Base-by-base conservation (phyloP, 2,329 filamentous ascomycete species). In the Beauveria brongniartii region DNA sequence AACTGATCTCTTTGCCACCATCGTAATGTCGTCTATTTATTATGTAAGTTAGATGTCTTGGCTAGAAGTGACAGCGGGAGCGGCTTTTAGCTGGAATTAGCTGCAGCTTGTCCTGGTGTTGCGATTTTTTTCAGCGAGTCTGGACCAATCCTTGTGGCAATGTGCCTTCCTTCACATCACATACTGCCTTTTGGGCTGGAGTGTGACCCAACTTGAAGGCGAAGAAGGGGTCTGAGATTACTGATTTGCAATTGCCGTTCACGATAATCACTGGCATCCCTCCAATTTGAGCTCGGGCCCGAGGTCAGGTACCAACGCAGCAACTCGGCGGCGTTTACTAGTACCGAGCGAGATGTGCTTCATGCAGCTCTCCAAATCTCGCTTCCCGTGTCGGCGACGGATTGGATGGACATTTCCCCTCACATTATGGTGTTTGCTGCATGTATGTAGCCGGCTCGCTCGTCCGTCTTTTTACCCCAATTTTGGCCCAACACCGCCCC, bases 41-140 rank as follows among this genome's bases (percentile, higher is more conserved):
- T 14, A 24, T 30, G 26, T 8, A 28, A 22, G 22, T 22, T 34
- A 12, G 2, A 50, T 20, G 52, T 8, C 37, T 43, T 55, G 52
- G 37, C n/a, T 24, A 26, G 24, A 12, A 54, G 26, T 43, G 55
- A 28, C 16, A 48, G 43, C 55, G 43, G 55, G 55, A 48, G 55
- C 43, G 55, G 55, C 55, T 57, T 56, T 57, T 57, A 48, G 43
- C 55, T 57, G 54, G 54, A 43, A 56, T 48, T 48, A 56, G 54
- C 26, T 30, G 24, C 37, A 28, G 40, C 18, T 10, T 10, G 26
- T 22, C 22, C 18, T 30, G 52, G 16, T 43, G 40, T 43, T 43
- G 18, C n/a, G 16, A 22, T 30, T 4, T 14, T 34, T 51, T 12
- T 20, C 26, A 50, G 12, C 5, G n/a, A 34, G 50, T 26, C 50